phyloP scores from a whole-genome alignment of 257 asterid genomes.

The Solanum piurae region DNA sequence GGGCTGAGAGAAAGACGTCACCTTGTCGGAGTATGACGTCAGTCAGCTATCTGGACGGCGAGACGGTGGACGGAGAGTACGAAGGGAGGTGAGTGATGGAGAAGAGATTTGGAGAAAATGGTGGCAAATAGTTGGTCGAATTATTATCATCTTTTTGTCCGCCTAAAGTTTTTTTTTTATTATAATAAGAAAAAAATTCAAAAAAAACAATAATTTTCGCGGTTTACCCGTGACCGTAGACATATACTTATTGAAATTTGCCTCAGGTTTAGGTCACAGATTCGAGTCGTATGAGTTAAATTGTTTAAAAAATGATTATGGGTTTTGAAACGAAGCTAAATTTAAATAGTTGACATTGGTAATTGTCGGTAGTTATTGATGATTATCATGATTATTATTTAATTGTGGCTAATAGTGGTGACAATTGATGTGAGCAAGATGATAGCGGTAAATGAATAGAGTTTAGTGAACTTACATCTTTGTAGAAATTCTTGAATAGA shows the following conservation, averaged over 20 bases:
- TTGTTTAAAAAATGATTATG: no score
- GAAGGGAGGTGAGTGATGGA: slow-evolving; percentile 10
- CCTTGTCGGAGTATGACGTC: background rate
- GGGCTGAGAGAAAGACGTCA: background rate
- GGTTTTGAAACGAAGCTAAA: rapidly evolving
- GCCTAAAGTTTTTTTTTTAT: background rate
- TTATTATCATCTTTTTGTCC: background rate
- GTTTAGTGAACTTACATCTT: background rate
- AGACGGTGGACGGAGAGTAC: slow-evolving; percentile 11
- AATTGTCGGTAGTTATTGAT: background rate
- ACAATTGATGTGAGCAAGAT: background rate
- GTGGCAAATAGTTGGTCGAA: background rate
- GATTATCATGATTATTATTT: background rate
- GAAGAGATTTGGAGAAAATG: slow-evolving; percentile 16
- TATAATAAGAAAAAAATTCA: background rate
- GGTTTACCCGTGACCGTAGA: background rate
- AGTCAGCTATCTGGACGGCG: background rate
- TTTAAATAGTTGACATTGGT: background rate
- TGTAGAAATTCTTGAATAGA: background rate
- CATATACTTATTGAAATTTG: background rate
- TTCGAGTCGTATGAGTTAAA: background rate
- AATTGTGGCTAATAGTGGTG: background rate
- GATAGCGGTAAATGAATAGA: background rate
- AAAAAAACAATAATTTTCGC: background rate
- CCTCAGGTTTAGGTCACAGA: background rate